Base-by-base conservation (phyloP, 768 basidiomycete species). In the Lanmaoa rubissima region DNA sequence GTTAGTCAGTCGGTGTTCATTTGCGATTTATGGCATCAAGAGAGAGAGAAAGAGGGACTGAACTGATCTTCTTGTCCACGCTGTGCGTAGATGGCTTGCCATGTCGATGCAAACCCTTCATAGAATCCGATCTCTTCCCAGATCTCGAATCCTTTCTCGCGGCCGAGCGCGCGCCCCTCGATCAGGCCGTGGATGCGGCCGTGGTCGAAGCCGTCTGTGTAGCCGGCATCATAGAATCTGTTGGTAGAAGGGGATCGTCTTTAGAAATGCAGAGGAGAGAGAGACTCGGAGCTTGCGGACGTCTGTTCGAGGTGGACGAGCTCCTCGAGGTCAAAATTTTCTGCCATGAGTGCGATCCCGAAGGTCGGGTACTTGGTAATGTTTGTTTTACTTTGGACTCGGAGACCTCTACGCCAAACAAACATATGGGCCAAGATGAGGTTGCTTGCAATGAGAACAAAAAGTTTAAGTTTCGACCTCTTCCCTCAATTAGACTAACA, bases 111-210 rank as follows among this genome's bases (percentile, higher is more conserved):
- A 63, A 89, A 88, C 6, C 94, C 96, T 64, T 95, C 83, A 69
- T 95, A 95, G 65, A 87, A 98, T 2, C 92, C 94, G 13, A 99
- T 81, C 71, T 99, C 96, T 71, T 98, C 95, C 94, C 94, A 98
- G 73, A 97, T 86, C 73, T 96, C 94, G 70, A 87, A 98, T 0
- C 90, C 92, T 63, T 96, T 94, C 63, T 93, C 88, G 53, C 86
- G 80, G 2, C 94, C 96, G 17, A 98, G 79, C 0, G 89, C 88
- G 14, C 94, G 80, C 10, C 96, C 96, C 70, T 99, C 94, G 58
- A 94, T 92, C 26, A 91, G 73, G 2, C 96, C 94, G 63, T 96
- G 94, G 7, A 94, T 83, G 40, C 86, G 81, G 1, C 96, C 96
- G 70, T 98, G 96, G 0, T 78, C 85, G 66, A 81, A 83, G 2